Evolutionary conservation across 306 rosid species (phyloP).

Genomic region (Cucurbita ficifolia): DNA sequence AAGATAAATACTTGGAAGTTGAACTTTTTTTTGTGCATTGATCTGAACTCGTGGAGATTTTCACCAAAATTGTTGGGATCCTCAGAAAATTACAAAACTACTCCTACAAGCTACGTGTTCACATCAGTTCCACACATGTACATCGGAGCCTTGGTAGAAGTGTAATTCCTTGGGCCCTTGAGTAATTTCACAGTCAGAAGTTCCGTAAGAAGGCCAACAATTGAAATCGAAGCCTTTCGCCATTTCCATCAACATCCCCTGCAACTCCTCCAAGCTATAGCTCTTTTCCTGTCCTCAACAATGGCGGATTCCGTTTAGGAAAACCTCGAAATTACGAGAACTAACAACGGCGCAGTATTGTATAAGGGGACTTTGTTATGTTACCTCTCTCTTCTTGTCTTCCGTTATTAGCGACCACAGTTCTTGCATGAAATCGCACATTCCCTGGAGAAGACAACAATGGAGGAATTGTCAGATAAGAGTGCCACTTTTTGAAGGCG

Average conservation of each 20-base stretch:
- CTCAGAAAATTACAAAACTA: neutral
- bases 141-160: neutral
- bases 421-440: neutral
- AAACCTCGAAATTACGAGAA: neutral
- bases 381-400: neutral
- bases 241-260: slow-evolving; percentile 52
- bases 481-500: neutral
- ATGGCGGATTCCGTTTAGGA: neutral
- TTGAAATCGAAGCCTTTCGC: slow-evolving; percentile 19
- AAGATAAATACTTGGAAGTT: neutral
- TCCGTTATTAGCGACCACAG: neutral
- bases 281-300: neutral
- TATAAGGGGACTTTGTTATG: neutral
- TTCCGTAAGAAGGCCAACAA: neutral
- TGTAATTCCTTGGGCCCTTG: neutral
- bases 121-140: neutral
- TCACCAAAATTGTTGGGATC: neutral
- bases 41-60: neutral
- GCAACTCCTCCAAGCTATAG: slow-evolving; percentile 46
- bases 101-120: neutral
- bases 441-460: neutral
- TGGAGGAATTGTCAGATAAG: neutral
- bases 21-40: too few relatives aligned
- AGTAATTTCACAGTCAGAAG: neutral
- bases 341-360: neutral